phyloP scores from a whole-genome alignment of 2,329 filamentous ascomycete genomes.

The Botryotinia calthae region DNA sequence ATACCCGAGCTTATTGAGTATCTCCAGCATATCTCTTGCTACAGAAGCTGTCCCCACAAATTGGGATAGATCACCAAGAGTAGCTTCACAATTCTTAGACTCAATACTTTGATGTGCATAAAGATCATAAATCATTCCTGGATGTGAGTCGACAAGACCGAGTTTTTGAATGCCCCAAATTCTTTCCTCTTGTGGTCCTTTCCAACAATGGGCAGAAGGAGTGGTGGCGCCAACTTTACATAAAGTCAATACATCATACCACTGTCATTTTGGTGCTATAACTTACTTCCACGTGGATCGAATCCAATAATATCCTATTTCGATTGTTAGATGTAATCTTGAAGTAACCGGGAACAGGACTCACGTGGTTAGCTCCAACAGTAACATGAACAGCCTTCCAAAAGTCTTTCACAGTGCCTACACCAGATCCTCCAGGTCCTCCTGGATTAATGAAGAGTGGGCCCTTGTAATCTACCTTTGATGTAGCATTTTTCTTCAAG shows the following conservation, averaged over 20 bases:
- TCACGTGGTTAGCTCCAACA: slow-evolving; percentile 36
- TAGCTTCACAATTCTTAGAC: background rate
- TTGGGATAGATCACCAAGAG: slow-evolving; percentile 4
- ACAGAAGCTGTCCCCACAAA: slow-evolving; percentile 21
- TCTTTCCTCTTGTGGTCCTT: slow-evolving; percentile 42
- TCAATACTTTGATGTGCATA: slow-evolving; percentile 40
- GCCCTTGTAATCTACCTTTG: slow-evolving; percentile 26
- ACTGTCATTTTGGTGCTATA: background rate
- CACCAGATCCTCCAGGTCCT: slow-evolving; percentile 50
- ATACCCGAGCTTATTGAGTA: slow-evolving; percentile 34
- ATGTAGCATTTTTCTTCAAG: slow-evolving; percentile 28
- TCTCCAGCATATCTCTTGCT: slow-evolving; percentile 39
- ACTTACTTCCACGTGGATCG: slow-evolving; percentile 46
- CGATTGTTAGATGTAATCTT: background rate
- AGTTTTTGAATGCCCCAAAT: slow-evolving; percentile 48
- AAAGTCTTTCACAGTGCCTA: slow-evolving; percentile 26
- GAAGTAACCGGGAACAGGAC: background rate
- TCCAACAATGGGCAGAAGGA: slow-evolving; percentile 51
- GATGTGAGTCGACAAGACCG: slow-evolving; percentile 47
- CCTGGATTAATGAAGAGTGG: slow-evolving; percentile 30
- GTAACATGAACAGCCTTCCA: slow-evolving; percentile 44
- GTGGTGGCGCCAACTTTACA: slow-evolving; percentile 43
- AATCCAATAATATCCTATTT: slow-evolving; percentile 50
- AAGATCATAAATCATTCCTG: slow-evolving; percentile 47
- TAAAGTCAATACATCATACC: background rate